Conservation (phyloP, 164 flowering plant species). For the Magnolia kwangsiensis region DNA sequence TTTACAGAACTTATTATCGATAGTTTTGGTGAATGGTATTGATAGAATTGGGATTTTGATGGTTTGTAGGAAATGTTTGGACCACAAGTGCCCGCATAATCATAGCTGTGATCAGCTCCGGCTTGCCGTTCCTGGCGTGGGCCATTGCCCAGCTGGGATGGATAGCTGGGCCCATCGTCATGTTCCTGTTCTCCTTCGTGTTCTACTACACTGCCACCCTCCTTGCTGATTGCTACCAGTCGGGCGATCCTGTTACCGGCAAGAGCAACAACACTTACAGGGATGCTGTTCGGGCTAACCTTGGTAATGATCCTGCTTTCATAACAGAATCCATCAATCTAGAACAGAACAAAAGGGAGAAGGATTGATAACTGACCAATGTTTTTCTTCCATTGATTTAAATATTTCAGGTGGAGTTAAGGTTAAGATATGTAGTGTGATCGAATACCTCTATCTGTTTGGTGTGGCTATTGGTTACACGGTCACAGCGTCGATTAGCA, state of each 20-base stretch:
- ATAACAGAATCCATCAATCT: not conserved
- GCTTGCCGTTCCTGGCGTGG: conserved; percentile 62
- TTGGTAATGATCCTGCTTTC: conserved; percentile 28
- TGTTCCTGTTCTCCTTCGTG: conserved; percentile 52
- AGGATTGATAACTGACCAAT: not conserved
- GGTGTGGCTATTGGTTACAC: conserved; percentile 56
- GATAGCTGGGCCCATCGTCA: conserved; percentile 60
- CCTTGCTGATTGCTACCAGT: conserved; percentile 51
- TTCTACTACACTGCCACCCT: conserved; percentile 50
- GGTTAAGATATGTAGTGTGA: conserved; percentile 38
- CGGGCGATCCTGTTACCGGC: conserved; percentile 47
- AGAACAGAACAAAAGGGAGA: not conserved
- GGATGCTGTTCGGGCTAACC: conserved; percentile 53
- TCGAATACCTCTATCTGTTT: conserved; percentile 42
- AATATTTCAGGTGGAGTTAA: conserved; percentile 38
- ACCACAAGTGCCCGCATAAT: conserved; percentile 65
- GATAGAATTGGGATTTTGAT: not conserved
- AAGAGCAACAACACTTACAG: conserved; percentile 60
- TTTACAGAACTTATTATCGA: too few species aligned
- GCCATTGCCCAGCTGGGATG: conserved; percentile 68
- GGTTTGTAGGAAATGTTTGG: conserved; percentile 44
- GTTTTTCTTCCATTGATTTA: not conserved
- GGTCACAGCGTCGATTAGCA: conserved; percentile 54
- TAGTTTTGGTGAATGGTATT: not conserved
- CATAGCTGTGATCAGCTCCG: conserved; percentile 66